Percentiles rank a stretch among this genome's conserved stretches.
These are phyloP conservation scores for Psilocybe mexicana DNA, from an alignment of 1,284 basidiomycete species.

Conservation along the genomic window DNA sequence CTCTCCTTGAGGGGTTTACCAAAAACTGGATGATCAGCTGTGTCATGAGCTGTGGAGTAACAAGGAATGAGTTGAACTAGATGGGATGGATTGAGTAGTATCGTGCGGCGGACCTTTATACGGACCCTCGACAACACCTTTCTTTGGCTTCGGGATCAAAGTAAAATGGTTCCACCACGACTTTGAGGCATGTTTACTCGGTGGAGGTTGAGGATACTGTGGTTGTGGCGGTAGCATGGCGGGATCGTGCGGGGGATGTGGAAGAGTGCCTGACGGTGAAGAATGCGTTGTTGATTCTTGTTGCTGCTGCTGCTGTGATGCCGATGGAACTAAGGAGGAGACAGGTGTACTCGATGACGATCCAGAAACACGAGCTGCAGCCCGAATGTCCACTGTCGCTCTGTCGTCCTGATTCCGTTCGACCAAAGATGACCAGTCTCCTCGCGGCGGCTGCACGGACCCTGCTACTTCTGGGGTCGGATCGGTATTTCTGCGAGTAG, in stretches of 20 bases:
- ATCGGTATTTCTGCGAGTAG: slow-evolving; percentile 13
- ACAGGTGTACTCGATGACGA: slow-evolving; percentile 5
- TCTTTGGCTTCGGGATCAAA: slow-evolving; percentile 56
- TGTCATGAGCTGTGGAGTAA: slow-evolving; percentile 26
- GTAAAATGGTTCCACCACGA: slow-evolving; percentile 85
- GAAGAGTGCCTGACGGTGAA: background rate
- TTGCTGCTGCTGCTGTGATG: slow-evolving; percentile 5
- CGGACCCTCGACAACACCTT: slow-evolving; percentile 16
- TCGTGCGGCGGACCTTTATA: slow-evolving; percentile 20
- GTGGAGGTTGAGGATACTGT: slow-evolving; percentile 31
- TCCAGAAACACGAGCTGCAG: background rate
- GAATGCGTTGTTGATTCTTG: slow-evolving; percentile 8
- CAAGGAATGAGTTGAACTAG: slow-evolving; percentile 4
- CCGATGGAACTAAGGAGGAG: slow-evolving; percentile 4
- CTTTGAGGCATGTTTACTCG: slow-evolving; percentile 65
- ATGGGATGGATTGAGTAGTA: background rate
- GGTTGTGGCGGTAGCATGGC: slow-evolving; percentile 20
- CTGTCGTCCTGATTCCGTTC: slow-evolving; percentile 2
- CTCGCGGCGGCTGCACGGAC: background rate
- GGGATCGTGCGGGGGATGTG: slow-evolving; percentile 6
- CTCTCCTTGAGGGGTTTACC: slow-evolving; percentile 84
- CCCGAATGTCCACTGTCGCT: background rate
- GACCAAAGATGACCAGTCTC: background rate
- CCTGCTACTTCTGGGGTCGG: slow-evolving; percentile 1
- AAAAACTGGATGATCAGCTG: slow-evolving; percentile 68